A percentile compares a stretch with the other conserved stretches of the same genome.
These are phyloP conservation scores for Yarrowia sp. DNA, from an alignment of 805 yeast genomes.

Conservation along the genomic window DNA sequence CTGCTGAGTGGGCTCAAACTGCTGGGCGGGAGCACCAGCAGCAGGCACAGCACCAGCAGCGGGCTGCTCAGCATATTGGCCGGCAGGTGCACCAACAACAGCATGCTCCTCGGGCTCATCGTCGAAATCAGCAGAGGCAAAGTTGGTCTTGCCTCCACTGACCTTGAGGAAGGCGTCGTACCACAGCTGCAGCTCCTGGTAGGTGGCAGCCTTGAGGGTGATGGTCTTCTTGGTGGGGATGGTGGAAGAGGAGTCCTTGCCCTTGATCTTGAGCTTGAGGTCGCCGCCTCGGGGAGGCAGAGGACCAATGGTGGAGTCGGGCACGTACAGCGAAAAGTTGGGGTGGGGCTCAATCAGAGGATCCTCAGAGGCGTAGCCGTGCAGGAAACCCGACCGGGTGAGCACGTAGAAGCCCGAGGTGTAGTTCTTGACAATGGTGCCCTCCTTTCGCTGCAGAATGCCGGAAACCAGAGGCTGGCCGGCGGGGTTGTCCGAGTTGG, in stretches of 20 bases:
- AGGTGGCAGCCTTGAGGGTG: constrained; percentile 45
- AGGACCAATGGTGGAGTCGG: constrained; percentile 45
- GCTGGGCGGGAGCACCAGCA: background rate
- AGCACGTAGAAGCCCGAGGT: constrained; percentile 46
- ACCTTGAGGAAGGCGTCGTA: constrained; percentile 38
- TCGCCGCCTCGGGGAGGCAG: constrained; percentile 39
- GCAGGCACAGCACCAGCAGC: background rate
- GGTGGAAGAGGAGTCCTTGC: constrained; percentile 42
- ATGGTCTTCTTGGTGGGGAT: constrained; percentile 39
- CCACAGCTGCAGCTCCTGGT: constrained; percentile 48
- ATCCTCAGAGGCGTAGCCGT: constrained; percentile 48
- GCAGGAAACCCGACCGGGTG: constrained; percentile 45
- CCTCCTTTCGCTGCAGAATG: constrained; percentile 45
- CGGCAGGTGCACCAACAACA: background rate
- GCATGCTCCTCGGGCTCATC: background rate
- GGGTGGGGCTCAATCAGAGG: constrained; percentile 46
- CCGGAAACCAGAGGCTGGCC: constrained; percentile 50
- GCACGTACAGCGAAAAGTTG: constrained; percentile 45
- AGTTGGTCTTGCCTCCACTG: constrained; percentile 25
- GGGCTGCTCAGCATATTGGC: constrained; percentile 2
- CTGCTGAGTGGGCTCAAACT: background rate
- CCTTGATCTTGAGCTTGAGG: constrained; percentile 43
- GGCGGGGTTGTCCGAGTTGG: constrained; percentile 42
- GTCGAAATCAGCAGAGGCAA: constrained; percentile 10
- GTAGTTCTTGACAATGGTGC: constrained; percentile 44